A percentile compares a stretch with the other conserved stretches of the same genome.
Evolutionary conservation across 2,329 filamentous ascomycete species (phyloP).

Genomic region (Scedosporium aurantiacum): DNA sequence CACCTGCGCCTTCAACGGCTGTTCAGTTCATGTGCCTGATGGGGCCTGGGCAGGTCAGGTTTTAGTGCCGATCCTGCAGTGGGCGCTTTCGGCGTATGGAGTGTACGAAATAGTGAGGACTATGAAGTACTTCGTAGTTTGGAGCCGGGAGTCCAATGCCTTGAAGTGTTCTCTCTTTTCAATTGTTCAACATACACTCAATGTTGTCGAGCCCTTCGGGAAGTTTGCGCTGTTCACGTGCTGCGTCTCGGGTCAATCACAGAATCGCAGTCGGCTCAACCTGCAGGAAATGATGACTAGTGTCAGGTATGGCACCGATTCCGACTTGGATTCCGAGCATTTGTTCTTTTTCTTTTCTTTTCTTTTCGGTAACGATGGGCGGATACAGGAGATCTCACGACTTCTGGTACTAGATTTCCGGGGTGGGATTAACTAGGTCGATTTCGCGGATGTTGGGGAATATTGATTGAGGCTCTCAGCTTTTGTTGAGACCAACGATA

Average conservation of each 20-base stretch:
- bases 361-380: neutral
- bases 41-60: neutral
- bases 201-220: slow-evolving; percentile 1
- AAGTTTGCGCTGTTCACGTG: slow-evolving; percentile 3
- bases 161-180: neutral
- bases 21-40: neutral
- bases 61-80: neutral
- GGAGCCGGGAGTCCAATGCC: neutral
- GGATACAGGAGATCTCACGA: neutral
- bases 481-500: neutral
- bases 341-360: neutral
- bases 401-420: neutral
- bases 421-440: neutral
- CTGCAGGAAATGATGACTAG: slow-evolving; percentile 1
- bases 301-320: neutral
- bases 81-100: neutral
- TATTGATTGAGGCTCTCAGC: neutral
- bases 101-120: no score
- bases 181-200: neutral
- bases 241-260: neutral
- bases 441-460: neutral
- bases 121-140: no score
- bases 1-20: neutral
- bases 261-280: neutral
- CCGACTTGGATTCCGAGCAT: neutral